Base-by-base conservation (phyloP, 2,329 filamentous ascomycete genomes). In the Xylariaceae sp. region DNA sequence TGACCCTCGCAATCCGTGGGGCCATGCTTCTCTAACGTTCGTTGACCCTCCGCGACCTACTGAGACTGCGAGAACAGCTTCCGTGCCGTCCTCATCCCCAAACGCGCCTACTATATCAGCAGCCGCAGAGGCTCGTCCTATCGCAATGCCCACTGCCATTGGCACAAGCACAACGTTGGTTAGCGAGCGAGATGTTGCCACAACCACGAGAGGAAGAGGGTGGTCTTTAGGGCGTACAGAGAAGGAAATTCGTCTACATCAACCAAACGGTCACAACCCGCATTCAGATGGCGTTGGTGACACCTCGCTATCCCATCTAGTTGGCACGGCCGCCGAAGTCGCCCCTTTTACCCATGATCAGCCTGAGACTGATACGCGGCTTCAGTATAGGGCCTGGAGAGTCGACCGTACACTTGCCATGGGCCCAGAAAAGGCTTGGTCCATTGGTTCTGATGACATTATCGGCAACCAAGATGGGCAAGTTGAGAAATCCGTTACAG, bases 401-500 rank as follows among this genome's bases (percentile, higher is more conserved):
- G 66, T 71, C 10, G 77, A 81, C 3, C 75, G 79, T 47, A 74
- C 77, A 9, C 57, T 75, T 12, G 75, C 75, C 18, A 71, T 74
- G 58, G 79, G 73, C 0, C 73, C 81, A 0, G 84, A 87, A 67
- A 87, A 86, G 68, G 82, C 79, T 18, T 87, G 84, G 85, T 87
- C 84, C 19, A 87, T 88, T 68, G 83, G 82, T 3, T 77, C 80
- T 20, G 78, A 74, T 7, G 77, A 81, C 50, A 70, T 77, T 43
- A 70, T 75, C 21, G 78, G 80, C 51, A 76, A 77, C 44, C 70
- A 75, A 56, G 79, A 83, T 59, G 84, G 84, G 0, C 76, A 84
- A 62, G 85, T 88, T 6, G 85, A 88, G 63, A 83, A 86, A 68
- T 86, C 84, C n/a, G 82, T 88, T 48, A 78, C 82, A 5, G 83